Conservation (phyloP, 1,284 basidiomycete genomes). For the Amylostereum areolatum region DNA sequence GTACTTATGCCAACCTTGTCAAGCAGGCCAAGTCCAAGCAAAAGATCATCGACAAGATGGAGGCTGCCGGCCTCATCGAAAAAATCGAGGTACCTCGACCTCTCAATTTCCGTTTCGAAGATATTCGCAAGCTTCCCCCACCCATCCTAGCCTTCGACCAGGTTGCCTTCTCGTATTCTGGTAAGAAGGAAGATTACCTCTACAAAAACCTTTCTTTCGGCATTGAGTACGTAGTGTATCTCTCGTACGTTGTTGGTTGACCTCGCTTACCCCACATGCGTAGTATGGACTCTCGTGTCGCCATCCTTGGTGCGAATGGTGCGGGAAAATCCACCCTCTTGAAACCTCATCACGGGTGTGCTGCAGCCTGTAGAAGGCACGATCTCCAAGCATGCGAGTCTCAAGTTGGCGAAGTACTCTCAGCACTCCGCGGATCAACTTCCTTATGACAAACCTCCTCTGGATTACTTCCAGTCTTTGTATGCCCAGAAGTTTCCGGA, state of each 20-base stretch:
- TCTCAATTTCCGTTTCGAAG: slow-evolving; percentile 94
- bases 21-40: slow-evolving; percentile 99
- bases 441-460: slow-evolving; percentile 88
- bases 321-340: slow-evolving; percentile 97
- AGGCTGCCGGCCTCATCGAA: slow-evolving; percentile 96
- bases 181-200: slow-evolving; percentile 82
- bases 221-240: slow-evolving; percentile 70
- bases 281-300: slow-evolving; percentile 93
- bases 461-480: slow-evolving; percentile 89
- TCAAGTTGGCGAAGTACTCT: slow-evolving; percentile 97
- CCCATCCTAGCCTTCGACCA: slow-evolving; percentile 96
- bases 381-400: slow-evolving; percentile 79
- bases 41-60: slow-evolving; percentile 99
- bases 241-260: slow-evolving; percentile 1
- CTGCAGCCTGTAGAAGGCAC: slow-evolving; percentile 84
- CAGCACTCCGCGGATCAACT: slow-evolving; percentile 99
- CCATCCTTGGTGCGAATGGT: slow-evolving; percentile 98
- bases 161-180: slow-evolving; percentile 94
- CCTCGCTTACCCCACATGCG: not conserved
- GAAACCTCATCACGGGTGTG: slow-evolving; percentile 85
- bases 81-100: slow-evolving; percentile 73
- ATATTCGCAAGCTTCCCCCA: slow-evolving; percentile 89
- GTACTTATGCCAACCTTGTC: slow-evolving; percentile 98
- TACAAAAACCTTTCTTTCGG: slow-evolving; percentile 90
- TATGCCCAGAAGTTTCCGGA: slow-evolving; percentile 89